Conservation (phyloP, 768 basidiomycete genomes). For the Cystofilobasidium capitatum region DNA sequence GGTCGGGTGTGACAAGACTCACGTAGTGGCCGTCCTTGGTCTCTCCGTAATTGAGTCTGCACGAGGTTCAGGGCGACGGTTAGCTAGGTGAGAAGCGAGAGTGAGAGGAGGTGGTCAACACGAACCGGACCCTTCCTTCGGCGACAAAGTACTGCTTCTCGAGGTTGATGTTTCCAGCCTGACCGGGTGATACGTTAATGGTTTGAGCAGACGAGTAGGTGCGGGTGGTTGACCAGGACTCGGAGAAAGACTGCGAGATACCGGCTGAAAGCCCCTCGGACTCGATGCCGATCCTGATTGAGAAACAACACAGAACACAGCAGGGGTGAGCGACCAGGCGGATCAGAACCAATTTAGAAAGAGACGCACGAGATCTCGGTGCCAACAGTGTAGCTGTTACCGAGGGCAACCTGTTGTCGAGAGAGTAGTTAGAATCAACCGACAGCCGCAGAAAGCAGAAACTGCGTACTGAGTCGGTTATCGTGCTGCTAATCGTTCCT, state of each 20-base stretch:
- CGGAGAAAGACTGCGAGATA: not conserved
- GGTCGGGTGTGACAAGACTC: not conserved
- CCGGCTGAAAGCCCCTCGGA: not conserved
- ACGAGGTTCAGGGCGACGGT: too few species aligned
- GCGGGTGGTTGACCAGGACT: not conserved
- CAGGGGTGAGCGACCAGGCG: too few species aligned
- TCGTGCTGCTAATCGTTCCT: too few species aligned
- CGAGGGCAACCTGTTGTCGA: not conserved
- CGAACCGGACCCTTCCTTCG: not conserved
- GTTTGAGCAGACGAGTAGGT: not conserved
- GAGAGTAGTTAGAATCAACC: not conserved
- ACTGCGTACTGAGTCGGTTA: too few species aligned
- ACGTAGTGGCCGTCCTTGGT: constrained; percentile 2
- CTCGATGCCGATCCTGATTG: not conserved
- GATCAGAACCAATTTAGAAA: too few species aligned
- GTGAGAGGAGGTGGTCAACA: too few species aligned
- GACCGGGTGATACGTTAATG: not conserved
- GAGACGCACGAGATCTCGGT: not conserved
- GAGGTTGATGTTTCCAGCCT: not conserved
- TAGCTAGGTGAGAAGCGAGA: too few species aligned
- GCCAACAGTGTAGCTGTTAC: not conserved
- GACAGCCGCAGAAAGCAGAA: too few species aligned
- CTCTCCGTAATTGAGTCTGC: too few species aligned
- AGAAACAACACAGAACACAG: too few species aligned
- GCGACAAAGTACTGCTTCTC: not conserved